These are phyloP conservation scores for Cicer bijugum DNA, from an alignment of 306 rosid genomes.

Conservation along the genomic window DNA sequence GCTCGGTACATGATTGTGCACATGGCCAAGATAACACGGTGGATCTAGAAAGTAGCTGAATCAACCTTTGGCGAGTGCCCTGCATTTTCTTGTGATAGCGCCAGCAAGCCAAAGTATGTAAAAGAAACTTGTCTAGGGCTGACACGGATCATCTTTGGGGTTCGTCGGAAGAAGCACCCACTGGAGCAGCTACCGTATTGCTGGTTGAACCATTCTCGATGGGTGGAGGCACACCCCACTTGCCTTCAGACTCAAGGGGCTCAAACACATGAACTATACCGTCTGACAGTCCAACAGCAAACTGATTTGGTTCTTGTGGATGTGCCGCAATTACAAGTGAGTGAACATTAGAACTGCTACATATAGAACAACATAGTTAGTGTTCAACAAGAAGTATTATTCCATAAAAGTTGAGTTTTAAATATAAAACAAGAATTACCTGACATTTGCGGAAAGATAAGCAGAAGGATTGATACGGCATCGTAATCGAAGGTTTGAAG, in stretches of 20 bases:
- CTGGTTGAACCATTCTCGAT: conserved; percentile 86
- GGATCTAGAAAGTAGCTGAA: neutral
- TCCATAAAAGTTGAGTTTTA: neutral
- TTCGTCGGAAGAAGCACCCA: conserved; percentile 87
- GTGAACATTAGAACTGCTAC: conserved; percentile 71
- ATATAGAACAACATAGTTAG: conserved; percentile 37
- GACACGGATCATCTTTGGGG: conserved; percentile 69
- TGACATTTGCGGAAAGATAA: conserved; percentile 78
- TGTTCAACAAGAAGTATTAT: neutral
- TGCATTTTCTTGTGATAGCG: conserved; percentile 45
- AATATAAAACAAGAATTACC: conserved; percentile 51
- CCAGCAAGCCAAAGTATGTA: conserved; percentile 55
- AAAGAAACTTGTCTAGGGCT: conserved; percentile 74
- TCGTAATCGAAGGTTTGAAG: conserved; percentile 77
- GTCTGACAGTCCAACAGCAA: conserved; percentile 88
- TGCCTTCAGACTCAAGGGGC: conserved; percentile 93
- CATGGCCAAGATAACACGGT: neutral
- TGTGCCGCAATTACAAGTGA: conserved; percentile 96
- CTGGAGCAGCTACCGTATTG: conserved; percentile 63
- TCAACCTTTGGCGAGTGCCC: conserved; percentile 20
- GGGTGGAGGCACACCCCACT: conserved; percentile 95
- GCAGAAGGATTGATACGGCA: conserved; percentile 72
- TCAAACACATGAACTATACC: conserved; percentile 93
- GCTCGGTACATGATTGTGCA: neutral
- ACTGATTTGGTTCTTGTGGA: conserved; percentile 94